Base-by-base conservation (phyloP, 2,329 filamentous ascomycete genomes). In the Paecilomyces fulvus region DNA sequence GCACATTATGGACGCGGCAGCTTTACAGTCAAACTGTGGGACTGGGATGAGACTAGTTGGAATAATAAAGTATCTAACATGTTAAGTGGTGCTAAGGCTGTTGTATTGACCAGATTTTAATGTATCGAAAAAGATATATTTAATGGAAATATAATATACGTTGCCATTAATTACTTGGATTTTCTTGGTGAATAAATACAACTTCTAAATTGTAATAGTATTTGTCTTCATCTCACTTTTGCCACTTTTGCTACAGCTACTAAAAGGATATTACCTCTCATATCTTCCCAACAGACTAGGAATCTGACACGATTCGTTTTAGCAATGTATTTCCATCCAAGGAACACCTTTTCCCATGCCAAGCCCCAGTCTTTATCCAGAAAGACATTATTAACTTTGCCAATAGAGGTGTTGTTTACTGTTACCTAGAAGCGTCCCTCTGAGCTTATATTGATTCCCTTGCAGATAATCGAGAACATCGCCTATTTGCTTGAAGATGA, bases 381-480 rank as follows among this genome's bases (percentile, higher is more conserved):
- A n/a, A 20, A 17, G 2, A 17, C n/a, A 17, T 12, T 43, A n/a
- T 17, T 43, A 6, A 43, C n/a, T 8, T 43, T 43, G 9, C 37
- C 37, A 43, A 43, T 43, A 17, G 37, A 43, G 37, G 37, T 43
- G 17, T 17, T 20, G n/a, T 17, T 17, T 17, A 43, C 14, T 20
- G 8, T 43, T 17, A 17, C 37, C 6, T 17, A n/a, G n/a, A 17
- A 17, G 8, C n/a, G 17, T 17, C 5, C 37, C 17, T 17, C 2
- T 17, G 7, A 17, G 21, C 11, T 14, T 48, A 54, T 14, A 52
- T 48, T 43, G 30, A 28, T 51, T 3, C 3, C 10, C 20, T 37
- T 11, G 49, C 48, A 74, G 71, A 55, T 73, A 12, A 61, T 72
- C 5, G 69, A 73, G 51, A 10, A 62, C 11, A 68, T 73, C 14